Evolutionary conservation across 352 stramenopile genomes (phyloP), one percentile per base, ranked within the genome.

Genomic region (Phytophthora rubi): DNA sequence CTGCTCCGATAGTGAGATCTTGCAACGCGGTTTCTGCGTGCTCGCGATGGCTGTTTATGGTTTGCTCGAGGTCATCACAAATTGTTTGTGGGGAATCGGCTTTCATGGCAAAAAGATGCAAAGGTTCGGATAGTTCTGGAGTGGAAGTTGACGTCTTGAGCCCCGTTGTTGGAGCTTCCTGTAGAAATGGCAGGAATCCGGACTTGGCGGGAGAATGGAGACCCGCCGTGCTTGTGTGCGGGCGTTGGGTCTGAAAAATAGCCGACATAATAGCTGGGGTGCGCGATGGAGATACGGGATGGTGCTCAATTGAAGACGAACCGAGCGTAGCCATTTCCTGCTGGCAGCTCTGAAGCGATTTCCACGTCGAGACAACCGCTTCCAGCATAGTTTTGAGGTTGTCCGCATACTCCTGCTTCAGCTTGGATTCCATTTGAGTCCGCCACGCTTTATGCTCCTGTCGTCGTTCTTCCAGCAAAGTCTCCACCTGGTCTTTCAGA

Each of bases 301-400:
- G 33, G 6, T 59, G n/a, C 21, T 73, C 53, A 23, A 37, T n/a
- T 8, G 26, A 8, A 72, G 52, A 23, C 13, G 35, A 49, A 64
- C 54, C 65, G 45, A 79, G 56, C 1, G 44, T 60, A 1, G 16
- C 55, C 44, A 86, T 53, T 26, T 67, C 69, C 39, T 78, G 61
- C 47, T 84, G 70, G 32, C 70, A 75, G 32, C 62, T 64, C 33
- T 75, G 56, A 26, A 86, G 68, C 5, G 73, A 53, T 37, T 70
- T 75, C 79, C 79, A 86, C 16, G 79, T 79, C n/a, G 37, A 39
- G 13, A 80, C 49, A n/a, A 73, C 66, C n/a, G 71, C 66, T 37
- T 68, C 55, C 0, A 87, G 54, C 32, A 86, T 78, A 2, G 23
- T 37, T 33, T 73, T 79, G 54, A 86, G 66, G 6, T 71, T 70